phyloP scores from a whole-genome alignment of 805 yeast genomes.

The Starmera dryadoides region DNA sequence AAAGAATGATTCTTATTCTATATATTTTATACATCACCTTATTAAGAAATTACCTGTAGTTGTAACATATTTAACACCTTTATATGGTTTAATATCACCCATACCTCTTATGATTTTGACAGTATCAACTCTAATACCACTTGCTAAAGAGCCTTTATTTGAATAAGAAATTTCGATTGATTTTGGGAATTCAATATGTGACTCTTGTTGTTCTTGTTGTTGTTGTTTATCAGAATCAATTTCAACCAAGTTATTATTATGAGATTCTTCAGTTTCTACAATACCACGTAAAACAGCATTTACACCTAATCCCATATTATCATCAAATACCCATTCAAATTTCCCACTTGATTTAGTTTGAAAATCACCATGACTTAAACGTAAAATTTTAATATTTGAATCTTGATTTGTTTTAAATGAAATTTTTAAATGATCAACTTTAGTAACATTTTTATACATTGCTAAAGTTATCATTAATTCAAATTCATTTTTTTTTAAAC shows the following conservation, averaged over 20 bases:
- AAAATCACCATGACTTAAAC: slow-evolving; percentile 77
- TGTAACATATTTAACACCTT: slow-evolving; percentile 83
- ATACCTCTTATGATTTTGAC: slow-evolving; percentile 55
- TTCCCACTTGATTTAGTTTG: slow-evolving; percentile 41
- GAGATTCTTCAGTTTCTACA: slow-evolving; percentile 25
- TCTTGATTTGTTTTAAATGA: slow-evolving; percentile 24
- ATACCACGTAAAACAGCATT: slow-evolving; percentile 62
- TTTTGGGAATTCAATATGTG: slow-evolving; percentile 26
- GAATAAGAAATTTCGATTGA: slow-evolving; percentile 44
- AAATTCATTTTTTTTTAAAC: slow-evolving; percentile 30
- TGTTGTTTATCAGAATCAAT: slow-evolving; percentile 15
- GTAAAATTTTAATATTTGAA: slow-evolving; percentile 41
- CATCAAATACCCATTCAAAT: slow-evolving; percentile 67
- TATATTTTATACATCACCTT: slow-evolving; percentile 4
- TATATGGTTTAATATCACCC: slow-evolving; percentile 69
- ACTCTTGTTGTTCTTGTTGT: slow-evolving; percentile 10
- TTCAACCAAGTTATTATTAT: too few relatives aligned
- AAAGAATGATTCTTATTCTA: too few relatives aligned
- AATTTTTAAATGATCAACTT: slow-evolving; percentile 39
- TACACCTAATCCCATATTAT: slow-evolving; percentile 52
- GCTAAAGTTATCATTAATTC: slow-evolving; percentile 25
- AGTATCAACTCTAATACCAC: slow-evolving; percentile 65
- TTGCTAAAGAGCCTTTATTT: slow-evolving; percentile 64
- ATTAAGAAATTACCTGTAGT: slow-evolving; percentile 45
- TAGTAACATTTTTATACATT: slow-evolving; percentile 35